A percentile compares a stretch with the other conserved stretches of the same genome.
Evolutionary conservation across 2,329 filamentous ascomycete species (phyloP).

Genomic region (Aspergillus pseudoviridinutans): DNA sequence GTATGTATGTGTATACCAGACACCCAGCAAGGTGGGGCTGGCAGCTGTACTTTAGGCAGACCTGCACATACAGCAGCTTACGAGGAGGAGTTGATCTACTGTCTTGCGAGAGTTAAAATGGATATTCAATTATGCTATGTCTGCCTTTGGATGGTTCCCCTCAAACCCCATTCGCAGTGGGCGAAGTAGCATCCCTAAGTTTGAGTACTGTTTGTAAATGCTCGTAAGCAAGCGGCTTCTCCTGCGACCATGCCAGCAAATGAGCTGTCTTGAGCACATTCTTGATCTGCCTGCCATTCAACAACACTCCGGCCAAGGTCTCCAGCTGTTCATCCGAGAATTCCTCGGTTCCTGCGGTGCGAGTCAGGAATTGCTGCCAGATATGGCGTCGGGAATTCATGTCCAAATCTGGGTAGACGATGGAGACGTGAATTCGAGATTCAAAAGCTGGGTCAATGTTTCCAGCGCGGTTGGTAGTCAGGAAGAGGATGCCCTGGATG

Average conservation of each 20-base stretch:
- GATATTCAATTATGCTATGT: not conserved
- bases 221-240: slow-evolving; percentile 13
- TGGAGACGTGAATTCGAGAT: slow-evolving; percentile 41
- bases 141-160: not conserved
- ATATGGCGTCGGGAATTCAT: slow-evolving; percentile 33
- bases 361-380: slow-evolving; percentile 44
- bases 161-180: not conserved
- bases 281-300: slow-evolving; percentile 42
- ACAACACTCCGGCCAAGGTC: slow-evolving; percentile 15
- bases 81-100: not conserved
- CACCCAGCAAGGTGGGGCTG: too few relatives aligned
- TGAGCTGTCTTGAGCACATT: slow-evolving; percentile 43
- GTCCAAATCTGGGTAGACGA: slow-evolving; percentile 40
- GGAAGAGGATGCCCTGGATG: slow-evolving; percentile 43
- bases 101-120: not conserved
- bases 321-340: slow-evolving; percentile 23
- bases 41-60: too few relatives aligned
- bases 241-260: slow-evolving; percentile 31
- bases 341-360: slow-evolving; percentile 10
- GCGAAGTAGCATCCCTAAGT: slow-evolving; percentile 2
- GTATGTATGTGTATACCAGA: too few relatives aligned
- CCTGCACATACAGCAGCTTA: not conserved
- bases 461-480: slow-evolving; percentile 44
- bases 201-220: slow-evolving; percentile 19
- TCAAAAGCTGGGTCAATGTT: slow-evolving; percentile 46